Percentiles rank a stretch among this genome's conserved stretches.
Conservation (phyloP, 176 grass and related monocot species). For the Eragrostis nindensis region DNA sequence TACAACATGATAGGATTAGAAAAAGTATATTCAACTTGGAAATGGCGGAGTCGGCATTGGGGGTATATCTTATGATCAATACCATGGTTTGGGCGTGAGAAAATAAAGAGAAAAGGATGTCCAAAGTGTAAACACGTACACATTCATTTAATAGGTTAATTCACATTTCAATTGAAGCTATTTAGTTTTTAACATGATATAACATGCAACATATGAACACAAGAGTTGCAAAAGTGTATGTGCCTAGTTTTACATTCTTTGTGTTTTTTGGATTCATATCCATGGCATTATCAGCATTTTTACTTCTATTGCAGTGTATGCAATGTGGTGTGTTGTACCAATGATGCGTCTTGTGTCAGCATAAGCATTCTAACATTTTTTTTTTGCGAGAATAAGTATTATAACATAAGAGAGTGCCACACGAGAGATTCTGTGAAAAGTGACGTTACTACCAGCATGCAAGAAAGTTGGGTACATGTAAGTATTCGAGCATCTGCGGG, state of each 20-base stretch:
- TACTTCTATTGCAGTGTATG: not conserved
- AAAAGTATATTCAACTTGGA: not conserved
- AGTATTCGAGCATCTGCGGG: not conserved
- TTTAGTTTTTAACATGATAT: not conserved
- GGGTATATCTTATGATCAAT: not conserved
- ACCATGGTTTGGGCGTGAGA: not conserved
- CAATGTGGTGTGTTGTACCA: not conserved
- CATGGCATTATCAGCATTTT: not conserved
- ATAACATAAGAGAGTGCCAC: not conserved
- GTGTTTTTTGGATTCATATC: not conserved
- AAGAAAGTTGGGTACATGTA: not conserved
- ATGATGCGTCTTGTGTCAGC: not conserved
- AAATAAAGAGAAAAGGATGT: not conserved
- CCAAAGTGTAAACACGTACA: not conserved
- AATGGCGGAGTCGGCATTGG: not conserved
- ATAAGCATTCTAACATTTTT: not conserved
- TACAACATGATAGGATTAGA: not conserved
- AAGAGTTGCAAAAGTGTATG: not conserved
- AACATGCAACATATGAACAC: not conserved
- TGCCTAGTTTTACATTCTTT: not conserved
- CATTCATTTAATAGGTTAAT: slow-evolving; percentile 1
- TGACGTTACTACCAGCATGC: not conserved
- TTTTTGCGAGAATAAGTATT: no score
- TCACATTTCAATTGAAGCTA: not conserved
- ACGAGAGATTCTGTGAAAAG: not conserved